Evolutionary conservation across 345 rosid genomes (phyloP).

Genomic region (Lepidium africanum): DNA sequence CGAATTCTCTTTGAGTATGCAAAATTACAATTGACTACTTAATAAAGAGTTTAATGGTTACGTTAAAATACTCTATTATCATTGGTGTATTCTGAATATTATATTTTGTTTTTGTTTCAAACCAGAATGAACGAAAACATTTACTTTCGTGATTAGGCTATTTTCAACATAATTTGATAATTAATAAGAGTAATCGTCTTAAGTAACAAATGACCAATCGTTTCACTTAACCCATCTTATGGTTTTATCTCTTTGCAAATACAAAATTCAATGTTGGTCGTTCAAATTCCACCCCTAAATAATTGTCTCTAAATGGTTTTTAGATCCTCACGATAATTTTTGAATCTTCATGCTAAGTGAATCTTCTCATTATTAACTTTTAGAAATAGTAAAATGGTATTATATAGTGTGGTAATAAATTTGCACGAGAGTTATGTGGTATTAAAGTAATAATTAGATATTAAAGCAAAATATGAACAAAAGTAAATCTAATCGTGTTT

Average conservation of each 20-base stretch:
- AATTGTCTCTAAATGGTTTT: too few species aligned
- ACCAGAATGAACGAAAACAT: background rate
- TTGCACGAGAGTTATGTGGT: background rate
- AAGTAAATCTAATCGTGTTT: background rate
- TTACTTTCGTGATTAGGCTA: background rate
- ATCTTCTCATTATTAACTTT: too few species aligned
- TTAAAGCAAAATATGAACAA: background rate
- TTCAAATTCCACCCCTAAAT: background rate
- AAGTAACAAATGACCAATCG: background rate
- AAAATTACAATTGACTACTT: background rate
- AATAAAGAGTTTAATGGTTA: background rate
- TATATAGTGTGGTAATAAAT: background rate
- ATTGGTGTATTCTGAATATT: background rate
- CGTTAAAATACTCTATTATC: background rate
- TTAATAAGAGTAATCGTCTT: background rate
- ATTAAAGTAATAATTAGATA: background rate
- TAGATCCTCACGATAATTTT: too few species aligned
- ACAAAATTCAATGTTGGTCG: background rate
- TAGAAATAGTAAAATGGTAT: too few species aligned
- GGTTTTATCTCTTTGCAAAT: background rate
- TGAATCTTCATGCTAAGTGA: too few species aligned
- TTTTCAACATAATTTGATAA: background rate
- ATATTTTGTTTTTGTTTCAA: background rate
- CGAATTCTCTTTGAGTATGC: background rate
- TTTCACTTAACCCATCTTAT: background rate